Evolutionary conservation across 768 basidiomycete species (phyloP), one percentile per base, ranked within the genome.

Genomic region (Fomitopsis serialis): DNA sequence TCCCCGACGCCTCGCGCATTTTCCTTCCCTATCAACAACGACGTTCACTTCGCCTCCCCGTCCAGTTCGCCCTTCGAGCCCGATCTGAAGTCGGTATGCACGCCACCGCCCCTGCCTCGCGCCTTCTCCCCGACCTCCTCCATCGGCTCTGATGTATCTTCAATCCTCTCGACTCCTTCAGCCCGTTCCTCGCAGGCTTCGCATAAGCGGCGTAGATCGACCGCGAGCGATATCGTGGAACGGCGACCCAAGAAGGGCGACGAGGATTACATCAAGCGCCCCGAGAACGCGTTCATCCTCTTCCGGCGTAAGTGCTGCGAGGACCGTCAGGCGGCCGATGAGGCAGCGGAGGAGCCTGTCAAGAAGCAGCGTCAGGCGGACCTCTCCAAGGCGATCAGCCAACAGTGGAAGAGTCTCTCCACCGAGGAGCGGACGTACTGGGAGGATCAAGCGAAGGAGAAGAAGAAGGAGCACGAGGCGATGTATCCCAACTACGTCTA

Each of bases 261-360:
- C 68, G 85, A 86, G 46, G 86, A 87, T 68, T 90, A 90, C 64
- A 82, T 90, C 73, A 89, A 89, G 69, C 82, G 88, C 42, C 88
- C 87, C 1, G 85, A 88, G 71, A 89, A 90, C 63, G 88, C 88
- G 8, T 90, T 90, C 74, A 90, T 90, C 66, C 78, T 90, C 52
- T 90, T 90, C 78, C 81, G 88, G 51, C 79, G 87, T 61, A 82
- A 85, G 62, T 87, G 84, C 70, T 87, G 84, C 69, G 83, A 86
- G 68, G 84, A 87, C 48, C 80, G 82, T 32, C 81, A 85, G 66
- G 77, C 77, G 43, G 73, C 71, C 50, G 80, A 79, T 46, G 80
- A 80, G 48, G 77, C 71, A 2, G 57, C 54, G 48, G 40, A 58
- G 29, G 58, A 55, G 1, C 75, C 79, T 4, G 66, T 77, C 13